These are phyloP conservation scores for Populus nigra DNA, from an alignment of 345 rosid genomes.

Conservation along the genomic window DNA sequence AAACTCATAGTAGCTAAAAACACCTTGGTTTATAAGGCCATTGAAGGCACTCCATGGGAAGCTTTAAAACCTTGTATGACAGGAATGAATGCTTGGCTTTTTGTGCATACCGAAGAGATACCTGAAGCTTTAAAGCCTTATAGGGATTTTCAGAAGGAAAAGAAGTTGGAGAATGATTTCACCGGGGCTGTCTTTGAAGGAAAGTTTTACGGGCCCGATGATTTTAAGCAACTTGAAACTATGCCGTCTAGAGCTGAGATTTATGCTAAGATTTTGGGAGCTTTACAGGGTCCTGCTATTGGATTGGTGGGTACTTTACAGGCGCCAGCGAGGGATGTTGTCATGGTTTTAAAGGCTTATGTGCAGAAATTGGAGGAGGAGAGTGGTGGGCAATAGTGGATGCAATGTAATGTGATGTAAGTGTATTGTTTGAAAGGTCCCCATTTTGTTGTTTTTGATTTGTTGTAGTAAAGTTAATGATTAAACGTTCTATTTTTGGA, in stretches of 20 bases:
- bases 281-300: constrained; percentile 72
- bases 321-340: constrained; percentile 81
- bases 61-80: constrained; percentile 87
- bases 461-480: constrained; percentile 6
- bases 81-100: constrained; percentile 96
- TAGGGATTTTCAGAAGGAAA: constrained; percentile 70
- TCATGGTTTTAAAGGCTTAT: constrained; percentile 79
- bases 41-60: constrained; percentile 85
- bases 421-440: not conserved
- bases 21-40: constrained; percentile 77
- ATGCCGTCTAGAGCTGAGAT: constrained; percentile 86
- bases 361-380: constrained; percentile 89
- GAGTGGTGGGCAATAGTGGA: constrained; percentile 43
- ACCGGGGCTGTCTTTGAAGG: constrained; percentile 92
- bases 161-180: constrained; percentile 73
- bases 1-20: constrained; percentile 81
- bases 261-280: constrained; percentile 80
- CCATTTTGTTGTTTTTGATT: constrained; percentile 1
- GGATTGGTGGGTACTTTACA: constrained; percentile 78
- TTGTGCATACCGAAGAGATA: constrained; percentile 85
- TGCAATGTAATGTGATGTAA: not conserved
- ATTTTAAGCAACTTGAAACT: constrained; percentile 62
- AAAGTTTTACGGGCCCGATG: constrained; percentile 74
- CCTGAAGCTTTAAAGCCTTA: constrained; percentile 82
- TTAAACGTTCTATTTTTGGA: not conserved